Evolutionary conservation across 2,329 filamentous ascomycete genomes (phyloP).

Genomic region (Xylaria sp.): DNA sequence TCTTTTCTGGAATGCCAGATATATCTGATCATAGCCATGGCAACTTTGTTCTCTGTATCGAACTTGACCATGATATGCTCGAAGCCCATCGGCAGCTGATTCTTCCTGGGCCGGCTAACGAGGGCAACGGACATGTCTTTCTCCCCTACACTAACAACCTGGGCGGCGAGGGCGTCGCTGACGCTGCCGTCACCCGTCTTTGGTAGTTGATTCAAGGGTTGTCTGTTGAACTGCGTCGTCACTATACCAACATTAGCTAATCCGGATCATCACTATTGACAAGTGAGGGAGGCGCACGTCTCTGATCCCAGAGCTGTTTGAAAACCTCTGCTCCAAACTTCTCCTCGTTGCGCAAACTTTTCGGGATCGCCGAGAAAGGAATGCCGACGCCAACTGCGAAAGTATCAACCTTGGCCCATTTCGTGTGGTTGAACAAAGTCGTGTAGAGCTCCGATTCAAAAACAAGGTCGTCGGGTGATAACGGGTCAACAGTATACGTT

Average conservation of each 20-base stretch:
- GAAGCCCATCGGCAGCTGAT: conserved; percentile 35
- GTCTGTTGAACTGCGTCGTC: conserved; percentile 31
- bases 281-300: conserved; percentile 28
- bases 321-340: conserved; percentile 36
- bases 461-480: conserved; percentile 33
- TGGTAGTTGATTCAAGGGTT: conserved; percentile 22
- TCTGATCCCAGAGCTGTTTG: conserved; percentile 38
- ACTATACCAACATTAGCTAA: conserved; percentile 29
- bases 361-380: conserved; percentile 23
- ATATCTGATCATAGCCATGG: conserved; percentile 35
- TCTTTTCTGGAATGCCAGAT: conserved; percentile 33
- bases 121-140: conserved; percentile 38
- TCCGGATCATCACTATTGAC: background rate
- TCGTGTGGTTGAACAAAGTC: conserved; percentile 33
- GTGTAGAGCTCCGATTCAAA: conserved; percentile 37
- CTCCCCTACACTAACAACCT: conserved; percentile 35
- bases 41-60: conserved; percentile 27
- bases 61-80: conserved; percentile 35
- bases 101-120: conserved; percentile 34
- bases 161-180: conserved; percentile 29
- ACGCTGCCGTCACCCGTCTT: conserved; percentile 34
- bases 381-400: conserved; percentile 35
- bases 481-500: conserved; percentile 36
- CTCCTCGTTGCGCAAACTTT: conserved; percentile 25
- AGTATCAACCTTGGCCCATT: conserved; percentile 36